Evolutionary conservation across 176 grass and related monocot species (phyloP).

Genomic region (Carex kokanica): DNA sequence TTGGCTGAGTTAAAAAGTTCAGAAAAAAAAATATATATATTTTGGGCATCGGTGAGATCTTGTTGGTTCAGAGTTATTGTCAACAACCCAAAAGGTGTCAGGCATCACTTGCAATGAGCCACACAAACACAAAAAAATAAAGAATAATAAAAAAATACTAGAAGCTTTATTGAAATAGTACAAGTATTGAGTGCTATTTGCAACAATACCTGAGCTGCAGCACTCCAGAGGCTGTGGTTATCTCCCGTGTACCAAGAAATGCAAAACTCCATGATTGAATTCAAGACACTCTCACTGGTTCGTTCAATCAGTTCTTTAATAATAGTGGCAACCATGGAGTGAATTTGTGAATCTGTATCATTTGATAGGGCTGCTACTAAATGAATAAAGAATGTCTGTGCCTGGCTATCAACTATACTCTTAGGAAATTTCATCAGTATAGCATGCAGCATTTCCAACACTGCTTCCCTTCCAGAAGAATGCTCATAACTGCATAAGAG

Average conservation of each 20-base stretch:
- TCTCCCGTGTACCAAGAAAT: slow-evolving; percentile 72
- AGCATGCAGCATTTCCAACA: slow-evolving; percentile 86
- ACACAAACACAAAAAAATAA: background rate
- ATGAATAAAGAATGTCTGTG: slow-evolving; percentile 77
- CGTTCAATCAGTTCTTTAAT: slow-evolving; percentile 61
- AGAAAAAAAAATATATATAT: background rate
- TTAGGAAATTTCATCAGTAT: slow-evolving; percentile 88
- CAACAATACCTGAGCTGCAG: slow-evolving; percentile 66
- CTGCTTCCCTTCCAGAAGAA: slow-evolving; percentile 81
- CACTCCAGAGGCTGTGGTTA: slow-evolving; percentile 69
- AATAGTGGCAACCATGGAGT: slow-evolving; percentile 52
- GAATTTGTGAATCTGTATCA: slow-evolving; percentile 63
- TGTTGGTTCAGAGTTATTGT: background rate
- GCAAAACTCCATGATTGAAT: slow-evolving; percentile 54
- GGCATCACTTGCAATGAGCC: background rate
- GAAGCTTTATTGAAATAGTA: background rate
- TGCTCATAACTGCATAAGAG: slow-evolving; percentile 71
- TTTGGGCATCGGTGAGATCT: background rate
- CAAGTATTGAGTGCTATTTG: background rate
- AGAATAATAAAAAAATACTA: background rate
- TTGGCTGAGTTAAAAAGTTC: background rate
- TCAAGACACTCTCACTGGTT: slow-evolving; percentile 52
- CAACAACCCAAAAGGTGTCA: background rate
- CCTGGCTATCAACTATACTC: slow-evolving; percentile 79
- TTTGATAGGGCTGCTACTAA: slow-evolving; percentile 75